Conservation (phyloP, 1,139 yeast species). For the Candida gigantensis region DNA sequence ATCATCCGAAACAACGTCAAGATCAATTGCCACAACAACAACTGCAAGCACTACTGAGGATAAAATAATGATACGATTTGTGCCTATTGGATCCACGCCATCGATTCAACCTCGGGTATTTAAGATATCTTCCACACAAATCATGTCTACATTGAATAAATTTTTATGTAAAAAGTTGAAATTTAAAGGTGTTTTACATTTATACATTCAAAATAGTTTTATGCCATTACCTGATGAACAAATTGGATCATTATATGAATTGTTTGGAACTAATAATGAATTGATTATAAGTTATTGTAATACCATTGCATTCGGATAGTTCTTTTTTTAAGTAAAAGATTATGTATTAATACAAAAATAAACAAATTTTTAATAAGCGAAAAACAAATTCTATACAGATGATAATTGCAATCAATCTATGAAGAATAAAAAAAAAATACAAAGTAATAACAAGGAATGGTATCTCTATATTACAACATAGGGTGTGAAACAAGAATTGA, state of each 20-base stretch:
- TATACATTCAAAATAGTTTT: constrained; percentile 60
- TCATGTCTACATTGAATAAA: constrained; percentile 45
- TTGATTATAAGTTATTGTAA: constrained; percentile 57
- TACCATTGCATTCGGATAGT: constrained; percentile 60
- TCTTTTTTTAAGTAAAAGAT: constrained; percentile 3
- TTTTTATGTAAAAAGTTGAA: constrained; percentile 47
- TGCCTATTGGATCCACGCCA: constrained; percentile 59
- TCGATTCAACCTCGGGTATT: constrained; percentile 51
- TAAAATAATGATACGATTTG: constrained; percentile 51
- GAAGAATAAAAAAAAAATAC: not conserved
- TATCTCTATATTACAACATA: constrained; percentile 1
- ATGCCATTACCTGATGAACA: constrained; percentile 62
- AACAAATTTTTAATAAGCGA: not conserved
- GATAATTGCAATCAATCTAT: no score
- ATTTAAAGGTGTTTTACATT: constrained; percentile 24
- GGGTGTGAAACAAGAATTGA: not conserved
- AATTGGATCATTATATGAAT: constrained; percentile 46
- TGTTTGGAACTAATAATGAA: constrained; percentile 51
- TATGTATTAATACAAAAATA: no score
- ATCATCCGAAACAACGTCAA: not conserved
- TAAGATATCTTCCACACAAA: constrained; percentile 48
- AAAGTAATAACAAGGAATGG: constrained; percentile 1
- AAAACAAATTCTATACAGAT: not conserved
- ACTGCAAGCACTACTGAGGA: constrained; percentile 4
- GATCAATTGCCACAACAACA: constrained; percentile 4